Evolutionary conservation across 2,329 filamentous ascomycete genomes (phyloP).

Genomic region (Pseudogymnoascus sp.): DNA sequence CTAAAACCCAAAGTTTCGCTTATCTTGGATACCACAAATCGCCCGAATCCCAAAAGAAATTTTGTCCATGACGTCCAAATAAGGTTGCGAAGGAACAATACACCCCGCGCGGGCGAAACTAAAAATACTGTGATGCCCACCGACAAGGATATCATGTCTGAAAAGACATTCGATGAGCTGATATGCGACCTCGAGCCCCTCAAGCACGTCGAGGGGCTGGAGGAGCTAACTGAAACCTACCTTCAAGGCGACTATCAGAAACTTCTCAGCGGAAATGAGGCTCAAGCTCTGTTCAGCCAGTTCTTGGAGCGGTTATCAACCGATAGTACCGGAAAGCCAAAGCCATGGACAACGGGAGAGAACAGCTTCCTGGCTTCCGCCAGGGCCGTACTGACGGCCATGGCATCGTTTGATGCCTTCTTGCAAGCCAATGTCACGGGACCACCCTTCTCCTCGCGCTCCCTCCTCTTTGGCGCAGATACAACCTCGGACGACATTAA

Average conservation of each 20-base stretch:
- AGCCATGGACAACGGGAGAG: constrained; percentile 10
- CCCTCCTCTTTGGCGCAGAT: constrained; percentile 26
- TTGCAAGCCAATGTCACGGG: constrained; percentile 84
- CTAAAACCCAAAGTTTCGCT: constrained; percentile 5
- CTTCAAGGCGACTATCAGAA: constrained; percentile 6
- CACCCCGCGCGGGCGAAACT: background rate
- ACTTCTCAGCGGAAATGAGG: background rate
- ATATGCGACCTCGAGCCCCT: constrained; percentile 2
- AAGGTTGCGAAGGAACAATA: background rate
- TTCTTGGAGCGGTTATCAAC: background rate
- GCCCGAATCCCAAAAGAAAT: background rate
- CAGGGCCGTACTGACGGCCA: constrained; percentile 38
- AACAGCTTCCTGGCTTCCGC: constrained; percentile 11
- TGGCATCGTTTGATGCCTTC: constrained; percentile 68
- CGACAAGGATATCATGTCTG: background rate
- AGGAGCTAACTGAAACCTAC: background rate
- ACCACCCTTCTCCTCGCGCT: constrained; percentile 52
- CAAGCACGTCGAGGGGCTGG: background rate
- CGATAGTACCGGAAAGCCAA: background rate
- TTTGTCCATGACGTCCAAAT: constrained; percentile 1
- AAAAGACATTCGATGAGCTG: constrained; percentile 3
- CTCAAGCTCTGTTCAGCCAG: background rate
- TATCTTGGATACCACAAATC: constrained; percentile 8
- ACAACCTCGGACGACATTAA: constrained; percentile 33
- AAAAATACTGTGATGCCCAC: background rate